These are phyloP conservation scores for Gamsiella multidivaricata DNA, from an alignment of 192 early-diverging fungal genomes.

Conservation along the genomic window DNA sequence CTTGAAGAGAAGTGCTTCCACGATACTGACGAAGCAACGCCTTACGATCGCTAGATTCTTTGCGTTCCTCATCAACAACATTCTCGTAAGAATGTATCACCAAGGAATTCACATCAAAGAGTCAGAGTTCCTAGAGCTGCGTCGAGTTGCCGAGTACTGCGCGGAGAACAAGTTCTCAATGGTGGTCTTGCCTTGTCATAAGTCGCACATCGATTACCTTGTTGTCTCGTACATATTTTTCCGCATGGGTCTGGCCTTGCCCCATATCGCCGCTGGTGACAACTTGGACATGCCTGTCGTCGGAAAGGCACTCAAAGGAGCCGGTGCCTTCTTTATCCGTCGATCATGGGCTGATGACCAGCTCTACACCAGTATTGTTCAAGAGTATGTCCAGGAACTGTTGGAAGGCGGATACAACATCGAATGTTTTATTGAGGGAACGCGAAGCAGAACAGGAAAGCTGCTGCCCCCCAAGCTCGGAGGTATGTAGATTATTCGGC, in stretches of 20 bases:
- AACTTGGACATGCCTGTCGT: slow-evolving; percentile 85
- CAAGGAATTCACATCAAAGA: slow-evolving; percentile 88
- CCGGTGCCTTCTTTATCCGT: slow-evolving; percentile 85
- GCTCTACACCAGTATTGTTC: slow-evolving; percentile 77
- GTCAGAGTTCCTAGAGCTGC: slow-evolving; percentile 76
- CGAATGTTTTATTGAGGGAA: slow-evolving; percentile 88
- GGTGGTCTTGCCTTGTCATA: slow-evolving; percentile 85
- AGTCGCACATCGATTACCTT: slow-evolving; percentile 89
- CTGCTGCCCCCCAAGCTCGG: slow-evolving; percentile 84
- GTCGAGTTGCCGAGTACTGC: slow-evolving; percentile 64
- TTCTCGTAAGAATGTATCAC: slow-evolving; percentile 84
- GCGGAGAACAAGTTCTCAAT: slow-evolving; percentile 76
- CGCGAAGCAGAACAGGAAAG: slow-evolving; percentile 83
- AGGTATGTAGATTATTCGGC: slow-evolving; percentile 36
- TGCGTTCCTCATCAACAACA: slow-evolving; percentile 77
- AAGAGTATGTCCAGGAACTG: slow-evolving; percentile 80
- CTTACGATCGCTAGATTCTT: slow-evolving; percentile 70
- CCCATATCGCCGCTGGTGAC: slow-evolving; percentile 88
- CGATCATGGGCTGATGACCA: slow-evolving; percentile 81
- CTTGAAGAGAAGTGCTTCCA: not conserved
- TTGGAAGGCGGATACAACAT: slow-evolving; percentile 81
- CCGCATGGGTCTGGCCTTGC: slow-evolving; percentile 79
- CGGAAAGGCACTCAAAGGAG: slow-evolving; percentile 70
- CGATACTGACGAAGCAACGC: not conserved
- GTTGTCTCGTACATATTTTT: slow-evolving; percentile 85